A percentile compares a stretch with the other conserved stretches of the same genome.
Evolutionary conservation across 495 filamentous ascomycete species (phyloP).

Genomic region (Terfezia boudieri): DNA sequence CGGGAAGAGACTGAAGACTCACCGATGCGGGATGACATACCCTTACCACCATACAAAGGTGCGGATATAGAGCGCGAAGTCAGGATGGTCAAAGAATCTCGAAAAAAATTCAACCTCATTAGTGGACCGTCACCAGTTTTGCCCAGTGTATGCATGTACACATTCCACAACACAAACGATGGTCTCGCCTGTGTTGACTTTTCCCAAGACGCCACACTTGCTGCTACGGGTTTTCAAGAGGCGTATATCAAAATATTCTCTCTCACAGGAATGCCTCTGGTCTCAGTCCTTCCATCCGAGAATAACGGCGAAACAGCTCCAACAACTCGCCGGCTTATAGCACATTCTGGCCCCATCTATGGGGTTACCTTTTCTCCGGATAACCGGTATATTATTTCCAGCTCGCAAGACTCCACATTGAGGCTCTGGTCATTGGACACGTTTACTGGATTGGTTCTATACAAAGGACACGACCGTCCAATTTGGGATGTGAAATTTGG

Average conservation of each 20-base stretch:
- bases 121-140: slow-evolving; percentile 28
- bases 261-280: slow-evolving; percentile 51
- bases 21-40: slow-evolving; percentile 51
- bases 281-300: slow-evolving; percentile 21
- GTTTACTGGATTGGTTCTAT: slow-evolving; percentile 76
- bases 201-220: slow-evolving; percentile 63
- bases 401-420: slow-evolving; percentile 63
- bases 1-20: slow-evolving; percentile 61
- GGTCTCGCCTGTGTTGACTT: slow-evolving; percentile 77
- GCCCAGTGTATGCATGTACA: slow-evolving; percentile 73
- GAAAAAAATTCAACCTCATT: slow-evolving; percentile 69
- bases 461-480: slow-evolving; percentile 72
- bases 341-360: slow-evolving; percentile 76
- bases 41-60: slow-evolving; percentile 62
- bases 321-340: slow-evolving; percentile 58
- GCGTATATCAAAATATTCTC: slow-evolving; percentile 92
- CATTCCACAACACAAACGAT: slow-evolving; percentile 87
- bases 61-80: slow-evolving; percentile 85
- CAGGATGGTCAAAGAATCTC: slow-evolving; percentile 79
- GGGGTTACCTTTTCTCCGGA: slow-evolving; percentile 72
- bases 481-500: slow-evolving; percentile 76
- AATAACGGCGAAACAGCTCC: slow-evolving; percentile 20
- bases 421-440: slow-evolving; percentile 81
- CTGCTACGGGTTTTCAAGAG: slow-evolving; percentile 69
- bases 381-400: slow-evolving; percentile 59